Evolutionary conservation across 2,329 filamentous ascomycete genomes (phyloP), one percentile per base, ranked within the genome.

Genomic region (Trichoderma simmonsii): DNA sequence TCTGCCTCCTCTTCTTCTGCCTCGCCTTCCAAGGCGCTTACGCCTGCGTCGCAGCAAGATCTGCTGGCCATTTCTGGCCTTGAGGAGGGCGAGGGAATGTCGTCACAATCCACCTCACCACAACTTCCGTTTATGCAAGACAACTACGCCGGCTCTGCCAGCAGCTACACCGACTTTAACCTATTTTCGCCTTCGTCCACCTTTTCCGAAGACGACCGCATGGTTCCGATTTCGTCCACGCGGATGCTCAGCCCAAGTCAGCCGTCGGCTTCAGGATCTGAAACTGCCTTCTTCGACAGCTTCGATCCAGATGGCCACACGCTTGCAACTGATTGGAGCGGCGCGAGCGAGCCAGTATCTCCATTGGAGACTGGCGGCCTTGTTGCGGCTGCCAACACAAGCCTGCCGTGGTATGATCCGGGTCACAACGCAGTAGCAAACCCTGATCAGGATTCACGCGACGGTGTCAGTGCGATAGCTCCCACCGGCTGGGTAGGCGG

Each of bases 101-200:
- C 62, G 6, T 70, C 68, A 43, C 64, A 71, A 57, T 43, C 63
- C 36, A 24, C 61, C 3, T 70, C 61, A 39, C 69, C 62, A 15
- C 68, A 72, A 30, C 62, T 86, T 21, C 84, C 84, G 9, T 86
- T 85, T 76, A 79, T 85, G 71, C 73, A 73, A 21, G 54, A 68
- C 5, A 59, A 24, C 7, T 30, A 54, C 39, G 14, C 54, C 70
- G 71, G 69, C 72, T 73, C 68, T 14, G 32, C 62, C 59, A 76
- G 48, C 73, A 80, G 85, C 78, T 88, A 88, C 75, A 79, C 83
- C 75, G 87, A 88, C 80, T 89, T 89, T 81, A 86, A 84, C 76
- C 83, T 88, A 18, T 89, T 84, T 80, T 88, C 86, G 64, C 86
- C 87, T 3, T 79, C 80, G 26, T 83, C 85, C 21, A 82, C 80